Evolutionary conservation across 2,329 filamentous ascomycete genomes (phyloP), one percentile per base, ranked within the genome.

Genomic region (Trichoderma asperellum): DNA sequence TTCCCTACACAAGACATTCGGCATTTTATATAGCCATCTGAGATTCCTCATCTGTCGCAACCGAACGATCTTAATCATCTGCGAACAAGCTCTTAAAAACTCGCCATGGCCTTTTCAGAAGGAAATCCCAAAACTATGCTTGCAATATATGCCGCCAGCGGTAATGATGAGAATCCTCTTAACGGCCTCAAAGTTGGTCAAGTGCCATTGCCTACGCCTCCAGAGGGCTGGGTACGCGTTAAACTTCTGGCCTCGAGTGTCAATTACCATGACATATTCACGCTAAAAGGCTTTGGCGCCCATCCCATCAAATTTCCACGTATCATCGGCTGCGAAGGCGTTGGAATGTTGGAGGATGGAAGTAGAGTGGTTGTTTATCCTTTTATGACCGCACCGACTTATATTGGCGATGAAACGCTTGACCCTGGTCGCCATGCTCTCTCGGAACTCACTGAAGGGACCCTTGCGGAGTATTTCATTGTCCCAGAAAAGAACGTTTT

Each of bases 321-420:
- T 5, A 40, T 62, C 11, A 0, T 68, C 7, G 66, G 66, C 18
- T 68, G 66, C 14, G 66, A 68, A 35, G 66, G 66, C 0, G 47
- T 60, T 55, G 66, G 66, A n/a, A 62, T 58, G n/a, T 35, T 68
- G 7, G 66, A 62, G 21, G 58, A 68, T 16, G 66, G 66, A 56
- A 56, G 34, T 7, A 60, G 34, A 27, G 66, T 62, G 6, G 21
- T 68, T 5, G 27, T 68, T 24, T 68, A 68, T 43, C 66, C 66
- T 5, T 49, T 68, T 11, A 68, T 68, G 66, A 68, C 52, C 14
- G 21, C 57, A 0, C 47, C 34, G 1, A 34, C 40, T 29, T 68
- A 68, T 24, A 62, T 68, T 16, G 66, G 66, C 10, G 66, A 68
- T 1, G 66, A 68, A 27, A 68, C 57, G 8, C 35, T 62, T 10